Evolutionary conservation across 768 basidiomycete genomes (phyloP), one percentile per base, ranked within the genome.

Genomic region (Phlebiopsis gigantea): DNA sequence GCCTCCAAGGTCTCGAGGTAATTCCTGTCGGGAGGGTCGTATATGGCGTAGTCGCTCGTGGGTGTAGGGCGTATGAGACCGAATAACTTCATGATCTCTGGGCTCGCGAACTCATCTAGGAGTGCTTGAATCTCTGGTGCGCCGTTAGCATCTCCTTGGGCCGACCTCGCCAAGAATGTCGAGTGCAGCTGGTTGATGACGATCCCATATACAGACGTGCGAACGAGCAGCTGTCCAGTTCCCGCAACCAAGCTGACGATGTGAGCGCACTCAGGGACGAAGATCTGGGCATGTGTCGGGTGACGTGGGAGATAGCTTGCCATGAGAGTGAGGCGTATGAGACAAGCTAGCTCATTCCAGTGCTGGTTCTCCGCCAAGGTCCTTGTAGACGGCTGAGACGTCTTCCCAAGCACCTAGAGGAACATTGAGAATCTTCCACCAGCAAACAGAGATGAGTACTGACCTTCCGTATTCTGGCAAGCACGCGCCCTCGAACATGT

Each of bases 141-240:
- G 1, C 67, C 79, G 25, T 75, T 74, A 12, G 24, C 39, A n/a
- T 50, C 49, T 15, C 55, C 59, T 4, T 80, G 67, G 41, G 89
- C 87, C 28, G 87, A 83, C 42, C 79, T 77, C 15, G 79, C 71
- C 47, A 82, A 71, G 70, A 84, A 85, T 14, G 95, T 71, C 0
- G 87, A 82, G 61, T 95, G 93, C 17, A 95, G 71, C 31, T 92
- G 77, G 69, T 93, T 93, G 70, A 93, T 79, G 59, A 91, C 72
- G 34, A 90, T 79, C 8, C 89, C 93, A 65, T 90, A 92, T 41
- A 91, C 81, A 4, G 90, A 87, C 60, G 87, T 87, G 22, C 93
- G 84, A 48, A 93, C 82, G 12, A 84, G 71, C 0, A 84, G 71
- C 5, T 88, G 81, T 10, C 94, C 94, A 31, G 83, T 83, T 9